phyloP scores from a whole-genome alignment of 257 asterid species.

The Cynanchum wilfordii region DNA sequence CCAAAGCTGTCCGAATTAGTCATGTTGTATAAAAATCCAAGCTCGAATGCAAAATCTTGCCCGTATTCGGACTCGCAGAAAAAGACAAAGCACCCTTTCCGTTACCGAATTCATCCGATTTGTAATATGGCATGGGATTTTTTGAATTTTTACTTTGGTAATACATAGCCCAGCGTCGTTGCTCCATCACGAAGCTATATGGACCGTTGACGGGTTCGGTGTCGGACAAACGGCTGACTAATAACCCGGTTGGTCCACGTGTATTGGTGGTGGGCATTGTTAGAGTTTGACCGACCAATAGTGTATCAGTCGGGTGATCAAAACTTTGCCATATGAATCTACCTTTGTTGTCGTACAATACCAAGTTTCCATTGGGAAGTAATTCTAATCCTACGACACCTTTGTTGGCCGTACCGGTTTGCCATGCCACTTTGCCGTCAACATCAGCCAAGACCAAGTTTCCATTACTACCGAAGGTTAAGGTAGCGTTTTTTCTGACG shows the following conservation, averaged over 20 bases:
- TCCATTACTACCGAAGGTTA: constrained; percentile 24
- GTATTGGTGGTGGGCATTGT: not conserved
- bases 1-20: constrained; percentile 25
- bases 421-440: constrained; percentile 25
- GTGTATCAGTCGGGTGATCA: constrained; percentile 30
- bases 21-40: constrained; percentile 26
- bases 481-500: constrained; percentile 26
- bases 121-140: constrained; percentile 23
- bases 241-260: constrained; percentile 17
- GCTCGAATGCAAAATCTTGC: constrained; percentile 31
- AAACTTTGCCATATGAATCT: constrained; percentile 31
- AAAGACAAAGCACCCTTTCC: constrained; percentile 31
- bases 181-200: constrained; percentile 18
- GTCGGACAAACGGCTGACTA: constrained; percentile 20
- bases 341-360: constrained; percentile 19
- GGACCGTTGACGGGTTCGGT: constrained; percentile 25
- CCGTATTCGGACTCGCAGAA: constrained; percentile 16
- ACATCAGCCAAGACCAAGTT: constrained; percentile 27
- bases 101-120: constrained; percentile 30
- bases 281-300: constrained; percentile 28
- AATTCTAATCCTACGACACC: constrained; percentile 23
- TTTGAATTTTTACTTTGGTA: constrained; percentile 13
- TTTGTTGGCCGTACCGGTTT: constrained; percentile 23
- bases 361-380: constrained; percentile 27
- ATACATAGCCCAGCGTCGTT: constrained; percentile 20